Evolutionary conservation across 2,329 filamentous ascomycete species (phyloP).

Genomic region (Phyllosticta citribraziliensis): DNA sequence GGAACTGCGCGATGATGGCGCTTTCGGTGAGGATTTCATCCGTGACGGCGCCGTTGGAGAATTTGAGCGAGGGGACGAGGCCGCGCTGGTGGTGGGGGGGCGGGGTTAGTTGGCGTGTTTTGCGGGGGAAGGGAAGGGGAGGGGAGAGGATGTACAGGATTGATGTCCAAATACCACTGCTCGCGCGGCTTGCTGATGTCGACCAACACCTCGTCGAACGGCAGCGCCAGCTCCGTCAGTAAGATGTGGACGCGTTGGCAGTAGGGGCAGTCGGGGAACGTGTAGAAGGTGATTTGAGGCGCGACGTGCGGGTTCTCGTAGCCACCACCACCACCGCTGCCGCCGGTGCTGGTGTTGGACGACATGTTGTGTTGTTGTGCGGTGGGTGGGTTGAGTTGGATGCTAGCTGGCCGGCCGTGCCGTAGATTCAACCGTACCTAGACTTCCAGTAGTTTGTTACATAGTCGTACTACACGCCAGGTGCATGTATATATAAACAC

Average conservation of each 20-base stretch:
- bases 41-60: constrained; percentile 40
- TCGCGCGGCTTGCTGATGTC: constrained; percentile 60
- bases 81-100: no score
- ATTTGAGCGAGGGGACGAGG: constrained; percentile 61
- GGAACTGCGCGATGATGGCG: constrained; percentile 61
- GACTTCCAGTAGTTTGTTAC: no score
- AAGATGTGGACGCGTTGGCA: constrained; percentile 69
- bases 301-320: constrained; percentile 3
- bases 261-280: constrained; percentile 59
- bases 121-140: constrained; percentile 11
- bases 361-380: no score
- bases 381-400: no score
- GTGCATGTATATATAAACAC: no score
- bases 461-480: no score
- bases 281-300: constrained; percentile 57
- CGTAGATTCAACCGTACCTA: no score
- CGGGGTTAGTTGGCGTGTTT: no score
- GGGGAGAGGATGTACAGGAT: no score
- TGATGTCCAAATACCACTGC: constrained; percentile 64
- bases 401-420: no score
- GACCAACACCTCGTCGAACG: constrained; percentile 62
- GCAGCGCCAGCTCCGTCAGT: constrained; percentile 54
- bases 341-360: not conserved
- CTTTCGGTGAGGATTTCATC: constrained; percentile 63
- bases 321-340: not conserved